Conservation (phyloP, 2,329 filamentous ascomycete species). For the Fusarium pseudonygamai region DNA sequence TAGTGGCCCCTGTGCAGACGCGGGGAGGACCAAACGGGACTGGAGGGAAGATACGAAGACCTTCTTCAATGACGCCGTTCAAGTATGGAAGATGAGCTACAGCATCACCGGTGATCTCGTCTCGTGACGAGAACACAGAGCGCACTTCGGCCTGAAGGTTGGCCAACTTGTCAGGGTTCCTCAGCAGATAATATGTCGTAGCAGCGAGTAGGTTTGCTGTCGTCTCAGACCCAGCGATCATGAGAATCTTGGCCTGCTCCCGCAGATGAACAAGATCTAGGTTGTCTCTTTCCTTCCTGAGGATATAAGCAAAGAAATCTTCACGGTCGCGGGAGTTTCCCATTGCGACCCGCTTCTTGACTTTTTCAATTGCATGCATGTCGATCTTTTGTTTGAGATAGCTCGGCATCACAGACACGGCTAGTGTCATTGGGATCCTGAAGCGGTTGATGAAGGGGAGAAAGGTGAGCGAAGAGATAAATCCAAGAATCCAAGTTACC, state of each 20-base stretch:
- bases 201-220: conserved; percentile 3
- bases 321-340: not conserved
- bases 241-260: conserved; percentile 27
- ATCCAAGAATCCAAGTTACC: conserved; percentile 2
- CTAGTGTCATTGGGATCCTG: not conserved
- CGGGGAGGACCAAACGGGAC: conserved; percentile 6
- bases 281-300: not conserved
- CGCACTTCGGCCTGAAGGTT: conserved; percentile 18
- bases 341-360: not conserved
- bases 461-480: not conserved
- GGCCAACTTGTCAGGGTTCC: not conserved
- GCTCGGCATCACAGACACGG: not conserved
- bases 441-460: conserved; percentile 6
- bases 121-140: not conserved
- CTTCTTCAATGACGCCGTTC: conserved; percentile 16
- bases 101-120: conserved; percentile 14
- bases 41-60: conserved; percentile 20
- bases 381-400: not conserved
- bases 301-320: conserved; percentile 25
- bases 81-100: conserved; percentile 15
- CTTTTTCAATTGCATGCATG: conserved; percentile 1
- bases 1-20: not conserved
- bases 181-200: not conserved
- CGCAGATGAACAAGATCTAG: not conserved
- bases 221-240: conserved; percentile 23